These are phyloP conservation scores for Phytophthora cajani DNA, from an alignment of 352 stramenopile species.

Conservation along the genomic window DNA sequence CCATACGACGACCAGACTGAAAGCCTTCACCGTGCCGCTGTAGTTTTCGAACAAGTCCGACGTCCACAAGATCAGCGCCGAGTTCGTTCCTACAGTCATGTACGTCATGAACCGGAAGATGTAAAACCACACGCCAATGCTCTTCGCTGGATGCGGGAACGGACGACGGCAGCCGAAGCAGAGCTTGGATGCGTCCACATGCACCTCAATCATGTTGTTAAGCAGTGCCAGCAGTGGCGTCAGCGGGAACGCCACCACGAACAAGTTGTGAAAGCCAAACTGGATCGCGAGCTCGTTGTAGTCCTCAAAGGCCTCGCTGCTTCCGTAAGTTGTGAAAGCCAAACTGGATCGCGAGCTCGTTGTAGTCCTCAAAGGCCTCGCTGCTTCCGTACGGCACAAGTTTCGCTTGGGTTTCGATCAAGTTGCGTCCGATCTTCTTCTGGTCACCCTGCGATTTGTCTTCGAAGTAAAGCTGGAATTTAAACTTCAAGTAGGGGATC, in stretches of 20 bases:
- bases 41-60: slow-evolving; percentile 60
- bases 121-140: slow-evolving; percentile 92
- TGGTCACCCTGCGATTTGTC: slow-evolving; percentile 27
- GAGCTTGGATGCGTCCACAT: slow-evolving; percentile 76
- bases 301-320: slow-evolving; percentile 81
- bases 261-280: slow-evolving; percentile 95
- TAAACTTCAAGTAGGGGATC: slow-evolving; percentile 42
- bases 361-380: slow-evolving; percentile 87
- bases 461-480: slow-evolving; percentile 45
- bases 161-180: slow-evolving; percentile 72
- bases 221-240: slow-evolving; percentile 87
- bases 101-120: slow-evolving; percentile 78
- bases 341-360: slow-evolving; percentile 92
- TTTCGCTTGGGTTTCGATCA: slow-evolving; percentile 77
- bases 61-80: slow-evolving; percentile 74
- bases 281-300: slow-evolving; percentile 92
- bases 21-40: slow-evolving; percentile 50
- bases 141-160: slow-evolving; percentile 73
- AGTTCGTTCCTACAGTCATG: slow-evolving; percentile 72
- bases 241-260: slow-evolving; percentile 92
- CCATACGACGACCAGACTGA: slow-evolving; percentile 65
- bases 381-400: slow-evolving; percentile 72
- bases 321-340: slow-evolving; percentile 94
- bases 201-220: slow-evolving; percentile 92
- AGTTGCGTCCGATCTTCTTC: slow-evolving; percentile 54